Evolutionary conservation across 108 stramenopile genomes (phyloP).

Genomic region (Skeletonema menzelii): DNA sequence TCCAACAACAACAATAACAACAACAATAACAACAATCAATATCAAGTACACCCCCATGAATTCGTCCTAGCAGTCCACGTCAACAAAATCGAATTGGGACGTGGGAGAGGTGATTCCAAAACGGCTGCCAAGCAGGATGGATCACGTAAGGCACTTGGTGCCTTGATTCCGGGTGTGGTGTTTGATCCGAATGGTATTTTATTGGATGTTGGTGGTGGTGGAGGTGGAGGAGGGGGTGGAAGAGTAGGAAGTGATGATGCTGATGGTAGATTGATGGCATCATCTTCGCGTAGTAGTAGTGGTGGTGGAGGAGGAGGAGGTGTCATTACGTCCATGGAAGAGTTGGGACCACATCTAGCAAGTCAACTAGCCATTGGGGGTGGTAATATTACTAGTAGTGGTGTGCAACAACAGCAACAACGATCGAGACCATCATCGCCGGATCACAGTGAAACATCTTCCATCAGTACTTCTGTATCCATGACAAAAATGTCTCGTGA

Average conservation of each 20-base stretch:
- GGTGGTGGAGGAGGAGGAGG: too few species aligned
- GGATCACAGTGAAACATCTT: constrained; percentile 47
- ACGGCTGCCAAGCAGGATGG: constrained; percentile 75
- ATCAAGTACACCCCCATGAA: constrained; percentile 18
- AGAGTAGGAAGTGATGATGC: constrained; percentile 4
- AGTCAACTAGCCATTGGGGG: constrained; percentile 71
- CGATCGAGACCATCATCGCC: constrained; percentile 29
- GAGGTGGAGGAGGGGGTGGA: neutral
- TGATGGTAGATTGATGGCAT: neutral
- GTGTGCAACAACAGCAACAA: neutral
- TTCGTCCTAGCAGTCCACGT: constrained; percentile 64
- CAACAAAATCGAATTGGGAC: constrained; percentile 65
- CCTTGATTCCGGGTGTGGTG: constrained; percentile 66
- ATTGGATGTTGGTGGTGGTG: constrained; percentile 33
- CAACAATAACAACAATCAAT: neutral
- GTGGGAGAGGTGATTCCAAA: constrained; percentile 71
- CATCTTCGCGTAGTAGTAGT: constrained; percentile 1
- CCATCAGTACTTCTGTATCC: constrained; percentile 47
- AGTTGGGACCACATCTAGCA: constrained; percentile 68
- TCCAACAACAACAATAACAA: constrained; percentile 1
- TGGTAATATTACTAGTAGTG: neutral
- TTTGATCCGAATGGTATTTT: constrained; percentile 75
- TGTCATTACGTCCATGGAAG: constrained; percentile 34
- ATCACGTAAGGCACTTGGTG: constrained; percentile 63
- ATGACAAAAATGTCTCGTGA: constrained; percentile 23